A percentile compares a stretch with the other conserved stretches of the same genome.
Conservation (phyloP, 2,329 filamentous ascomycete genomes). For the Pezicula radicicola region DNA sequence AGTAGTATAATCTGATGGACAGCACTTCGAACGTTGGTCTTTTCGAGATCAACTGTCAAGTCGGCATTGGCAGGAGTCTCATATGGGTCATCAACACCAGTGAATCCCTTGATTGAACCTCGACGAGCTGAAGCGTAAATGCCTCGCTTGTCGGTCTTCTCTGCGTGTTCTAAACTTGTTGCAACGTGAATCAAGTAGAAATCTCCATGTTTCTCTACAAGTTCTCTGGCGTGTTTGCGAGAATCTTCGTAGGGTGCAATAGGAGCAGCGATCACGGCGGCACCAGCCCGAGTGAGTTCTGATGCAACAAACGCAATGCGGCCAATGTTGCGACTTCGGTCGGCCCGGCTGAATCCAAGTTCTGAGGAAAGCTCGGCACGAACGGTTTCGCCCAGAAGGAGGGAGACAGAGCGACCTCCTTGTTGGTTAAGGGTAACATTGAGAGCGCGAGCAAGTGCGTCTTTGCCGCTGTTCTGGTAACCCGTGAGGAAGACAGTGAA, state of each 20-base stretch:
- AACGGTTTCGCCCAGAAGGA: slow-evolving; percentile 94
- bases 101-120: slow-evolving; percentile 97
- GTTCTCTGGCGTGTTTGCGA: slow-evolving; percentile 74
- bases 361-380: slow-evolving; percentile 90
- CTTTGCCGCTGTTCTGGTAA: slow-evolving; percentile 95
- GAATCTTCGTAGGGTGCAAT: slow-evolving; percentile 89
- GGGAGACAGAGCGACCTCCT: slow-evolving; percentile 88
- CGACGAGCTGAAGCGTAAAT: slow-evolving; percentile 80
- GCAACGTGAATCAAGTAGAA: slow-evolving; percentile 97
- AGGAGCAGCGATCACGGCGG: slow-evolving; percentile 92
- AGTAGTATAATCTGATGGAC: slow-evolving; percentile 96
- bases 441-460: slow-evolving; percentile 90
- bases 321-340: slow-evolving; percentile 91
- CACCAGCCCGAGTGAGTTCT: slow-evolving; percentile 88
- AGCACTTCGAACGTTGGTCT: slow-evolving; percentile 84
- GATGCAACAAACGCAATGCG: slow-evolving; percentile 96
- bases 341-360: slow-evolving; percentile 89
- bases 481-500: slow-evolving; percentile 99
- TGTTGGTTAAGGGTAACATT: slow-evolving; percentile 98
- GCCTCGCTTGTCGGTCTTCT: slow-evolving; percentile 92
- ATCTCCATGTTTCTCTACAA: slow-evolving; percentile 82
- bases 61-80: slow-evolving; percentile 80
- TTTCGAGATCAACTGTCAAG: slow-evolving; percentile 79
- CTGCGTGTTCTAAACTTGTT: slow-evolving; percentile 86
- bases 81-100: slow-evolving; percentile 96